Evolutionary conservation across 257 asterid species (phyloP).

Genomic region (Fraxinus excelsior): DNA sequence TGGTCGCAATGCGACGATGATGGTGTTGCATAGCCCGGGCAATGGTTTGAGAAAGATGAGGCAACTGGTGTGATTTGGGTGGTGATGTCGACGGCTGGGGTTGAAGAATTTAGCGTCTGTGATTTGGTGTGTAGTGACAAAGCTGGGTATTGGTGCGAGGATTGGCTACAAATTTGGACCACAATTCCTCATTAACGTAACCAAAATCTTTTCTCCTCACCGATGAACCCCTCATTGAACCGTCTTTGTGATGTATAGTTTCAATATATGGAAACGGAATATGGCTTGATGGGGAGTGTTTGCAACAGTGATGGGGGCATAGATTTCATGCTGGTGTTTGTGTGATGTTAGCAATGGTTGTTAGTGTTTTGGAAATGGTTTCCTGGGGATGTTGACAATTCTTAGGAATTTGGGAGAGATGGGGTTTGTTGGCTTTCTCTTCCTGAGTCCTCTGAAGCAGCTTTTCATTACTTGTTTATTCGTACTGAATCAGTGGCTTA

Average conservation of each 20-base stretch:
- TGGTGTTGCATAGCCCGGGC: no score
- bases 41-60: no score
- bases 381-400: neutral
- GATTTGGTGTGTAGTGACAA: no score
- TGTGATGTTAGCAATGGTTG: neutral
- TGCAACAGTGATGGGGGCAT: neutral
- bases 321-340: neutral
- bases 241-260: neutral
- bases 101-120: no score
- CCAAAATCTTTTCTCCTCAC: neutral
- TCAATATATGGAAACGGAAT: neutral
- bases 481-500: neutral
- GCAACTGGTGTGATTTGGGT: no score
- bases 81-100: no score
- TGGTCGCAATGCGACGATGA: no score
- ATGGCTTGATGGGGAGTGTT: neutral
- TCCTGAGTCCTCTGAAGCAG: neutral
- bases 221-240: neutral
- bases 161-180: no score
- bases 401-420: slow-evolving; percentile 3
- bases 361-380: neutral
- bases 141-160: no score
- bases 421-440: neutral
- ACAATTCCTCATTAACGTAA: neutral
- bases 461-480: neutral